Conservation (phyloP, 768 basidiomycete species). For the Hypholoma sublateritium region DNA sequence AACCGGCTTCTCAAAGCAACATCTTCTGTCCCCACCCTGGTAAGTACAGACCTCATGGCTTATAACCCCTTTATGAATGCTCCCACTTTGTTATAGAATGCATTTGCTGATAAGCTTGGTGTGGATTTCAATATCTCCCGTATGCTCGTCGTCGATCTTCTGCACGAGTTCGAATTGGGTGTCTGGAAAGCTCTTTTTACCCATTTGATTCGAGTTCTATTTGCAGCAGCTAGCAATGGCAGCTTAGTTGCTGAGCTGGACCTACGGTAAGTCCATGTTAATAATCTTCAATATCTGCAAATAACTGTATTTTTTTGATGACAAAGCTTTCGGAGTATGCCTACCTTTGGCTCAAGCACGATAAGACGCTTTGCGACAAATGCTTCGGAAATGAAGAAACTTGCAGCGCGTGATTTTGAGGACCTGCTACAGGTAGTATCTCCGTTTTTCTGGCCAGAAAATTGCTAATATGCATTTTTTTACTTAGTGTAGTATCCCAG, state of each 20-base stretch:
- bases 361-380: slow-evolving; percentile 3
- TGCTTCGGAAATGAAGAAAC: slow-evolving; percentile 10
- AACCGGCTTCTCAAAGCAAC: slow-evolving; percentile 10
- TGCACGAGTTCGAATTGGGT: slow-evolving; percentile 6
- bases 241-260: not conserved
- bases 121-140: not conserved
- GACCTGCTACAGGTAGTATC: slow-evolving; percentile 3
- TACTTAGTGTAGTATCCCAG: slow-evolving; percentile 33
- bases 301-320: not conserved
- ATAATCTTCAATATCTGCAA: not conserved
- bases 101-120: slow-evolving; percentile 1
- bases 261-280: slow-evolving; percentile 7
- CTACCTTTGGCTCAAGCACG: slow-evolving; percentile 21
- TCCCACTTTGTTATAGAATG: not conserved
- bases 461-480: not conserved
- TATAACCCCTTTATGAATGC: slow-evolving; percentile 3
- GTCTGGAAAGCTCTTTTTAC: slow-evolving; percentile 23
- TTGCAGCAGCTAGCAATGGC: not conserved
- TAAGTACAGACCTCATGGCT: slow-evolving; percentile 12
- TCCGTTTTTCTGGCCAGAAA: not conserved
- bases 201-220: slow-evolving; percentile 23
- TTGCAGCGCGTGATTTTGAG: slow-evolving; percentile 8
- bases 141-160: slow-evolving; percentile 6
- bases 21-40: slow-evolving; percentile 29
- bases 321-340: slow-evolving; percentile 25